Conservation (phyloP, 73 alveolate genomes). For the Paramecium caudatum region DNA sequence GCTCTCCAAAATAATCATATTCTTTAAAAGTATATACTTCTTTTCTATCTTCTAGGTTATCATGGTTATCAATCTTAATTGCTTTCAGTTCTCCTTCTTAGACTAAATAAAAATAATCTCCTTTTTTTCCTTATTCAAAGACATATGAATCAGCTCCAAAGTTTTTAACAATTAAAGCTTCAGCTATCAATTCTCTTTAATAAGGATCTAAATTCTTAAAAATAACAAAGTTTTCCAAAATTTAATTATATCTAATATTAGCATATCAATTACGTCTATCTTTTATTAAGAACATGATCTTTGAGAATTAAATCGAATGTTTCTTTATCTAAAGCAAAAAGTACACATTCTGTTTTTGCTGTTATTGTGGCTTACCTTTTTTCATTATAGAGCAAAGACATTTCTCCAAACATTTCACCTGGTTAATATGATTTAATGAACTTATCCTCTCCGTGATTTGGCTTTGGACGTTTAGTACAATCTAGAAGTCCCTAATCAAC, state of each 20-base stretch:
- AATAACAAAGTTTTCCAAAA: constrained; percentile 83
- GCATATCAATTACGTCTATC: constrained; percentile 92
- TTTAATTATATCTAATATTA: constrained; percentile 86
- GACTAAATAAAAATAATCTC: constrained; percentile 85
- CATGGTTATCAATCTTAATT: constrained; percentile 77
- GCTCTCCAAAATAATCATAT: constrained; percentile 98
- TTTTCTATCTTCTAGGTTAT: constrained; percentile 88
- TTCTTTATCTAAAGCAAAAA: constrained; percentile 91
- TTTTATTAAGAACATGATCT: constrained; percentile 90
- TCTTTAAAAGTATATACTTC: constrained; percentile 86
- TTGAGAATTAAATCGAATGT: constrained; percentile 91
- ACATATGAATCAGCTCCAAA: constrained; percentile 48
- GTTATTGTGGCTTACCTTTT: constrained; percentile 93
- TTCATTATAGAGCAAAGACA: constrained; percentile 92
- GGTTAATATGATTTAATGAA: constrained; percentile 79
- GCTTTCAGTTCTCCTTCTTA: constrained; percentile 84
- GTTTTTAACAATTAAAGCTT: constrained; percentile 81
- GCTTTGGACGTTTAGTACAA: constrained; percentile 76
- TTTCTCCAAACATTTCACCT: constrained; percentile 89
- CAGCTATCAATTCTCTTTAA: constrained; percentile 90
- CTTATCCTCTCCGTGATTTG: constrained; percentile 62
- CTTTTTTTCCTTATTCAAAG: constrained; percentile 80
- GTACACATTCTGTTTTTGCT: constrained; percentile 86
- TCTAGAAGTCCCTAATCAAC: constrained; percentile 91
- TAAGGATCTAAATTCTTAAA: constrained; percentile 85